Evolutionary conservation across 805 yeast genomes (phyloP), one percentile per base, ranked within the genome.

Genomic region (Yarrowia sp.): DNA sequence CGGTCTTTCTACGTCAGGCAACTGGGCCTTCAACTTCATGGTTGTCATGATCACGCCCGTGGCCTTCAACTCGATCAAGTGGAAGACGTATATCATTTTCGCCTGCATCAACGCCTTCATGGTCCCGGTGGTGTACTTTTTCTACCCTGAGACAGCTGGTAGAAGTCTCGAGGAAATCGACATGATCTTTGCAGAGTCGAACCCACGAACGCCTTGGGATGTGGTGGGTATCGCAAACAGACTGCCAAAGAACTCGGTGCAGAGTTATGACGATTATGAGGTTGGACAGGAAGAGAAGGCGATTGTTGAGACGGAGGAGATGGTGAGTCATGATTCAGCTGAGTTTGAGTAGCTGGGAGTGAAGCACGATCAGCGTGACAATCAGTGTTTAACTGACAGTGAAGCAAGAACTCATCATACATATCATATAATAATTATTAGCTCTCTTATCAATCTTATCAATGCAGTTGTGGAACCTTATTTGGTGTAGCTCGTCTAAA

Each of bases 171-270:
- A 59, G 7, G 66, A 59, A 19, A 59, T 59, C 36, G 66, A 59
- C 43, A 43, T 45, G 52, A 59, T 59, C 35, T 59, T 59, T 14
- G 66, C 68, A 5, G 45, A 67, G 19, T 74, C 73, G 58, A 76
- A 80, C 66, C 78, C 79, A 0, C 70, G 74, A 75, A 78, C 77
- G 56, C 84, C 84, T 2, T 81, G 83, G 83, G 77, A 79, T 38
- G 82, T 81, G 36, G 83, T 81, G 7, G 68, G 70, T 2, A 79
- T 80, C 70, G 81, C 80, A n/a, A 70, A 69, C 14, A 71, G 71
- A 35, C 71, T 77, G 68, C 80, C 80, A 72, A 56, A 56, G 63
- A 26, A 26, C 48, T 5, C 63, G 10, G 48, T 15, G 38, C 11
- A 14, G 1, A 2, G 3, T 10, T 56, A 56, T n/a, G 48, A 40